Evolutionary conservation across 257 asterid species (phyloP).

Genomic region (Penstemon newberryi): DNA sequence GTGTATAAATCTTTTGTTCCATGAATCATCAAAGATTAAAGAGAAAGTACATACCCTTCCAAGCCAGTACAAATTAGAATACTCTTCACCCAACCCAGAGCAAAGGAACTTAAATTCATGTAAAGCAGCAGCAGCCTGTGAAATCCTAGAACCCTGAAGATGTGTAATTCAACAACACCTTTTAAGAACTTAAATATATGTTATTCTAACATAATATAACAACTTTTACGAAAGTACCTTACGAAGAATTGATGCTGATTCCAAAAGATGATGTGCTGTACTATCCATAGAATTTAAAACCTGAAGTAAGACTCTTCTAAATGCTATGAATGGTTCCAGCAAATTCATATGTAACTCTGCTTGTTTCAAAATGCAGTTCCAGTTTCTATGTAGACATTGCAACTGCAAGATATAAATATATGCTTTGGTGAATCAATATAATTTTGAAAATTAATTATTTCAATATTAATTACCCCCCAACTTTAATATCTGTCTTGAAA

Average conservation of each 20-base stretch:
- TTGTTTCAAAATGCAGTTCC: constrained; percentile 72
- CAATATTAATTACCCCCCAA: constrained; percentile 7
- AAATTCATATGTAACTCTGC: constrained; percentile 89
- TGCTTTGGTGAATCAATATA: constrained; percentile 27
- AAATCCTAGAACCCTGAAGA: constrained; percentile 75
- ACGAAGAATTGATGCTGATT: constrained; percentile 89
- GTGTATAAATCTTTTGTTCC: constrained; percentile 10
- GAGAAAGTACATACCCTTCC: constrained; percentile 62
- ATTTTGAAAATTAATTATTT: not conserved
- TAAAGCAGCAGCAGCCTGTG: constrained; percentile 93
- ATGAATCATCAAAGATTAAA: constrained; percentile 22
- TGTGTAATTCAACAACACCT: constrained; percentile 22
- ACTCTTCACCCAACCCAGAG: constrained; percentile 58
- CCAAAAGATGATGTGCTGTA: constrained; percentile 72
- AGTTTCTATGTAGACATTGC: constrained; percentile 62
- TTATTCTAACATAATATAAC: constrained; percentile 18
- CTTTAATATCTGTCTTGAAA: constrained; percentile 18
- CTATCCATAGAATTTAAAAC: constrained; percentile 59
- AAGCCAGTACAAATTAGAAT: constrained; percentile 73
- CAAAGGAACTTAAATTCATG: constrained; percentile 83
- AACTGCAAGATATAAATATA: constrained; percentile 48
- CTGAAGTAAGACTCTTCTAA: constrained; percentile 80
- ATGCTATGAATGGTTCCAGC: constrained; percentile 92
- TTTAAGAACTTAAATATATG: constrained; percentile 26
- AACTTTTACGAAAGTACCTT: constrained; percentile 55